Evolutionary conservation across 495 filamentous ascomycete genomes (phyloP).

Genomic region (Durotheca rogersii): DNA sequence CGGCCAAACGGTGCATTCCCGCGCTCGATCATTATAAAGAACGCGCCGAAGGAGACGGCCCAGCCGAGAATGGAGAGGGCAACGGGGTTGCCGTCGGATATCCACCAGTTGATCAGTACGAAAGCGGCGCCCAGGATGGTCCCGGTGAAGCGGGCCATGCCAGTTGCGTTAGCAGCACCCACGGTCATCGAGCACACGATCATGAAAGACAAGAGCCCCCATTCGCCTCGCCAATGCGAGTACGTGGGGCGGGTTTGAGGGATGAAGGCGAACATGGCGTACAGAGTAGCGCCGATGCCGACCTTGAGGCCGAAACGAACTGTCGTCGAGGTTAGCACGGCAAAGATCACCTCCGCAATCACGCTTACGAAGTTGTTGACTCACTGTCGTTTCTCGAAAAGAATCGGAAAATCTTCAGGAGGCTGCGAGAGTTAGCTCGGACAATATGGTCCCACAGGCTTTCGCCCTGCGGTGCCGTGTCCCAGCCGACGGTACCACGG

Average conservation of each 20-base stretch:
- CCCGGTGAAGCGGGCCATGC: constrained; percentile 80
- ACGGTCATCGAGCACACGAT: constrained; percentile 97
- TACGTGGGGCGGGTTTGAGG: constrained; percentile 75
- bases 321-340: constrained; percentile 38
- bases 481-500: constrained; percentile 46
- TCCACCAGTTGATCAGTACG: constrained; percentile 74
- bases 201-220: constrained; percentile 97
- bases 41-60: constrained; percentile 76
- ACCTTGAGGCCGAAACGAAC: constrained; percentile 85
- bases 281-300: constrained; percentile 81
- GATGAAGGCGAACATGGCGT: constrained; percentile 84
- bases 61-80: constrained; percentile 76
- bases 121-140: constrained; percentile 78
- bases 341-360: constrained; percentile 1
- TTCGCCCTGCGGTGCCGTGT: constrained; percentile 37
- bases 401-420: constrained; percentile 42
- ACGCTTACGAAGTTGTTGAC: constrained; percentile 11
- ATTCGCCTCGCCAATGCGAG: constrained; percentile 89
- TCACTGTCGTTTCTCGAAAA: constrained; percentile 54
- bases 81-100: constrained; percentile 68
- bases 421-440: constrained; percentile 38
- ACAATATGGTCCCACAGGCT: constrained; percentile 35
- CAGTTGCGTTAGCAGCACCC: constrained; percentile 90
- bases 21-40: constrained; percentile 82
- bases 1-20: constrained; percentile 88